Conservation (phyloP, 2,329 filamentous ascomycete genomes). For the Pseudonectria buxi region DNA sequence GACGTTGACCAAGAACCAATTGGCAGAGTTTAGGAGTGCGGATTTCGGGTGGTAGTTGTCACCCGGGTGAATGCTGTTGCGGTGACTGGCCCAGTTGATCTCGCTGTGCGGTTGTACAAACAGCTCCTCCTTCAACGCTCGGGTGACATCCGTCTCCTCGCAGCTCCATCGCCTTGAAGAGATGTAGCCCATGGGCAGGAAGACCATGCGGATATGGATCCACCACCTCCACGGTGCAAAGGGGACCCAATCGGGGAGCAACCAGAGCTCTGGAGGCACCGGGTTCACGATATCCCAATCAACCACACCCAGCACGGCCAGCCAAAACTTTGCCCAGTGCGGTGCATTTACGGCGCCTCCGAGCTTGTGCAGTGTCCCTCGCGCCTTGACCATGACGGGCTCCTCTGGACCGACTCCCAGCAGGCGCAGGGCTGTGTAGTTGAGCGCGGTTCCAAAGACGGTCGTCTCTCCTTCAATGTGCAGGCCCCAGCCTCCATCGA, state of each 20-base stretch:
- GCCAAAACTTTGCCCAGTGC: constrained; percentile 97
- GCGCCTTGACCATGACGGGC: constrained; percentile 75
- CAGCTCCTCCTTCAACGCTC: constrained; percentile 69
- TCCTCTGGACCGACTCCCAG: constrained; percentile 81
- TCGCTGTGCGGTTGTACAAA: constrained; percentile 71
- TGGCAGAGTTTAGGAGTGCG: constrained; percentile 70
- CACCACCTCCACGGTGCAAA: constrained; percentile 93
- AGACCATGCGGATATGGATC: constrained; percentile 98
- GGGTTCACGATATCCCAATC: constrained; percentile 94
- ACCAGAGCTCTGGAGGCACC: constrained; percentile 87
- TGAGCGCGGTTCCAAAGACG: constrained; percentile 83
- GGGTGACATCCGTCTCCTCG: constrained; percentile 67
- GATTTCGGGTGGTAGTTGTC: constrained; percentile 96
- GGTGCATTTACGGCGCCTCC: constrained; percentile 79
- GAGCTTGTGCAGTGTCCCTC: constrained; percentile 73
- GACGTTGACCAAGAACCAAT: constrained; percentile 71
- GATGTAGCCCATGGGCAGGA: constrained; percentile 82
- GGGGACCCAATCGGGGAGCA: constrained; percentile 84
- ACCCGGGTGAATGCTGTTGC: constrained; percentile 70
- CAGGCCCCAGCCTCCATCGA: constrained; percentile 94
- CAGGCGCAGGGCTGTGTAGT: constrained; percentile 75
- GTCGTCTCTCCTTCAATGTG: constrained; percentile 92
- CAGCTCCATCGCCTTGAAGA: constrained; percentile 78
- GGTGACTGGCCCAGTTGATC: constrained; percentile 70
- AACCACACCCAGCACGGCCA: constrained; percentile 74